Percentiles rank a stretch among this genome's conserved stretches.
phyloP scores from a whole-genome alignment of 306 rosid genomes.

The Clitoria ternatea region DNA sequence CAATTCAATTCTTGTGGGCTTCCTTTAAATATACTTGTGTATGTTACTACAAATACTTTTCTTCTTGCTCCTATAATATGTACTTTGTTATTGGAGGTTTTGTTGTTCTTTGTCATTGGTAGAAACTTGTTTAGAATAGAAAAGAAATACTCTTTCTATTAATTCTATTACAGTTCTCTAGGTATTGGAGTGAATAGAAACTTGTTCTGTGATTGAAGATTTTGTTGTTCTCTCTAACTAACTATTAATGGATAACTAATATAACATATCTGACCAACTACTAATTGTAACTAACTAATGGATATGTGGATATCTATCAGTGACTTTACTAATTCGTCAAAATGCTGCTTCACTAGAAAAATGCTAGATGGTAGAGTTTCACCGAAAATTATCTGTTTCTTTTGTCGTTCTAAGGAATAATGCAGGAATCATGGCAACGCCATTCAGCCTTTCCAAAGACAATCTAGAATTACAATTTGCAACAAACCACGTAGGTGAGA shows the following conservation, averaged over 20 bases:
- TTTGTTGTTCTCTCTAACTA: too few species aligned
- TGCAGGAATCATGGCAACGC: conserved; percentile 79
- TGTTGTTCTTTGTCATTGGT: neutral
- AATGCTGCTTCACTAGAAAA: neutral
- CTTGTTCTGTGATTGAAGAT: too few species aligned
- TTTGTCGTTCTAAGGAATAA: conserved; percentile 50
- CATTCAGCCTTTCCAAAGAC: conserved; percentile 67
- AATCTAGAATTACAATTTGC: conserved; percentile 75
- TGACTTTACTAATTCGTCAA: neutral
- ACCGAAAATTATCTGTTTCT: neutral
- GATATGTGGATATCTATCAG: too few species aligned
- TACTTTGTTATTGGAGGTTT: neutral
- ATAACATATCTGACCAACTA: too few species aligned
- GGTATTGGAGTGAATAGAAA: too few species aligned
- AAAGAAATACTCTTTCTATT: too few species aligned
- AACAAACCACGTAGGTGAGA: conserved; percentile 63
- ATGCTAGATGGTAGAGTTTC: neutral
- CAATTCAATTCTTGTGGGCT: conserved; percentile 43
- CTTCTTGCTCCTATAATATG: conserved; percentile 3
- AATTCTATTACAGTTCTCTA: too few species aligned
- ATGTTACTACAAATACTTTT: conserved; percentile 31
- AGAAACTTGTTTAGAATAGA: too few species aligned
- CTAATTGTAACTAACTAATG: too few species aligned
- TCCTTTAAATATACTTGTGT: conserved; percentile 66
- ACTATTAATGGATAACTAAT: too few species aligned